phyloP scores from a whole-genome alignment of 805 yeast species.

The Lipomyces sp. region DNA sequence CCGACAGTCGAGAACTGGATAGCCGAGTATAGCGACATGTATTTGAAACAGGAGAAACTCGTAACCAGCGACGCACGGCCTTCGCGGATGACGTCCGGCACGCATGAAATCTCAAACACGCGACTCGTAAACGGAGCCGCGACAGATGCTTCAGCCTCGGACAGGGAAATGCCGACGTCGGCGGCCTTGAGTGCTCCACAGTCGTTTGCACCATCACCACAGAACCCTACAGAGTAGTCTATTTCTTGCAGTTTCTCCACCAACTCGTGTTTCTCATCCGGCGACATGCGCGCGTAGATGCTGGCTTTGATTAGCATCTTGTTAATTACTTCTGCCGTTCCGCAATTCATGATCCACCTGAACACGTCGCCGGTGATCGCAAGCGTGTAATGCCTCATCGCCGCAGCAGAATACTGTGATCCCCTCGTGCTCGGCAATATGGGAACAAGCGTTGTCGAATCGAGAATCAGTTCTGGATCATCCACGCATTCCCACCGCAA shows the following conservation, averaged over 20 bases:
- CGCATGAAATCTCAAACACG: conserved; percentile 88
- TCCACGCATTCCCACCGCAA: conserved; percentile 52
- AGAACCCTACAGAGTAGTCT: conserved; percentile 93
- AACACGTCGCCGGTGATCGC: conserved; percentile 95
- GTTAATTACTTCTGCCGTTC: conserved; percentile 48
- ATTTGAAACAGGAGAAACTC: conserved; percentile 94
- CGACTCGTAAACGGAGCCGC: conserved; percentile 98
- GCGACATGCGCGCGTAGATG: conserved; percentile 96
- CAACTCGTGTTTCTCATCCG: conserved; percentile 96
- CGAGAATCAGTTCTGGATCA: conserved; percentile 56
- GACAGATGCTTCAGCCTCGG: conserved; percentile 98
- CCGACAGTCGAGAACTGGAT: conserved; percentile 91
- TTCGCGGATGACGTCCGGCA: conserved; percentile 85
- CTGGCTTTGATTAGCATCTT: conserved; percentile 71
- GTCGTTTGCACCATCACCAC: conserved; percentile 99
- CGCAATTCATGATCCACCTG: conserved; percentile 64
- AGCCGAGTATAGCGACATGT: conserved; percentile 96
- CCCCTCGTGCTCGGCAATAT: not conserved
- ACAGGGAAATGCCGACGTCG: conserved; percentile 91
- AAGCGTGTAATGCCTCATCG: conserved; percentile 57
- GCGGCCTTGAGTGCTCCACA: conserved; percentile 99
- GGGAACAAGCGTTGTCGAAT: conserved; percentile 59
- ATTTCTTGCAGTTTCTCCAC: conserved; percentile 82
- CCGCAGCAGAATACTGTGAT: conserved; percentile 46
- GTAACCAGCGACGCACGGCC: conserved; percentile 96